Conservation (phyloP, 306 rosid genomes). For the Psophocarpus tetragonolobus region DNA sequence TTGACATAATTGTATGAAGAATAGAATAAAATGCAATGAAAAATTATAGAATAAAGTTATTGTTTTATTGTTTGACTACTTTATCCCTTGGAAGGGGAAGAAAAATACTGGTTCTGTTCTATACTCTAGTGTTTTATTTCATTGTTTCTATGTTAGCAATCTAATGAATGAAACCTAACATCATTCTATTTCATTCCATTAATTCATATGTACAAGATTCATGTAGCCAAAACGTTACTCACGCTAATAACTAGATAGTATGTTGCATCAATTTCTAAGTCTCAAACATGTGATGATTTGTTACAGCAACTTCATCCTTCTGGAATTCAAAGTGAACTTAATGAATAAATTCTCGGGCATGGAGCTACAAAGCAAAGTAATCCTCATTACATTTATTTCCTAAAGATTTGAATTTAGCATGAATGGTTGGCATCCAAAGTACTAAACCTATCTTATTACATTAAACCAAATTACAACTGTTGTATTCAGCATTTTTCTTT, state of each 20-base stretch:
- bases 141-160: not conserved
- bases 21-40: too few species aligned
- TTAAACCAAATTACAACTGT: slow-evolving; percentile 12
- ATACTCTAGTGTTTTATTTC: not conserved
- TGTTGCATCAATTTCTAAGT: not conserved
- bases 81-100: too few species aligned
- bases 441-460: not conserved
- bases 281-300: not conserved
- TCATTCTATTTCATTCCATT: not conserved
- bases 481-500: slow-evolving; percentile 2
- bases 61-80: too few species aligned
- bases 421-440: not conserved
- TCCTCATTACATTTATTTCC: slow-evolving; percentile 4
- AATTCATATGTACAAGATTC: not conserved
- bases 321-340: not conserved
- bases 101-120: too few species aligned
- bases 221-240: not conserved
- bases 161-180: not conserved
- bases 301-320: not conserved
- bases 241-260: not conserved
- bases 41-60: too few species aligned
- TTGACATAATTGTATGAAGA: too few species aligned
- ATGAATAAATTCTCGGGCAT: slow-evolving; percentile 18
- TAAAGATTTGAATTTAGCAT: not conserved
- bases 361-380: slow-evolving; percentile 2